Conservation (phyloP, 306 rosid genomes). For the Ziziphus jujuba region DNA sequence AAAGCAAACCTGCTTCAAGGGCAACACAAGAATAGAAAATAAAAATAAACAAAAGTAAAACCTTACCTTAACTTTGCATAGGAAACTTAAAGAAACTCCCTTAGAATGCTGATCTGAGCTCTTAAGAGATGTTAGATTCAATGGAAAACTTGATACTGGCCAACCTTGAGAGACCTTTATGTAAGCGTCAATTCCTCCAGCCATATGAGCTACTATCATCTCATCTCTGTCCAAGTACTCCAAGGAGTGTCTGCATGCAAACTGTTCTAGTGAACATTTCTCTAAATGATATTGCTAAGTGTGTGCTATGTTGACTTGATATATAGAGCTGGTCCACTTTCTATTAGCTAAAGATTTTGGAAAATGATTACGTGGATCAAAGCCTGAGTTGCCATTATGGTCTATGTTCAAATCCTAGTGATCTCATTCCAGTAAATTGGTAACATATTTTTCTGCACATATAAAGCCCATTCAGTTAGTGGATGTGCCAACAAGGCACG, state of each 20-base stretch:
- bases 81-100: slow-evolving; percentile 52
- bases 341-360: no score
- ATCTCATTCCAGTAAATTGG: no score
- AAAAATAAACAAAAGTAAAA: neutral
- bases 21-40: slow-evolving; percentile 6
- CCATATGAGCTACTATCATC: slow-evolving; percentile 63
- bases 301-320: no score
- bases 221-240: slow-evolving; percentile 66
- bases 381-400: no score
- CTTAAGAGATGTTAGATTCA: slow-evolving; percentile 63
- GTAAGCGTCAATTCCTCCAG: slow-evolving; percentile 62
- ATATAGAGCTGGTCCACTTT: no score
- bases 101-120: slow-evolving; percentile 49
- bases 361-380: no score
- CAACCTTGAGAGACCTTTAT: slow-evolving; percentile 69
- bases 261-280: slow-evolving; percentile 10
- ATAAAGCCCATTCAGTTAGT: no score
- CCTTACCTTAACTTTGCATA: slow-evolving; percentile 68
- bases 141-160: slow-evolving; percentile 66
- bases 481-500: no score
- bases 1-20: neutral
- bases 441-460: no score
- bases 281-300: neutral
- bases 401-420: no score
- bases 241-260: slow-evolving; percentile 55